Evolutionary conservation across 1,284 basidiomycete species (phyloP).

Genomic region (Porodaedalea pini): DNA sequence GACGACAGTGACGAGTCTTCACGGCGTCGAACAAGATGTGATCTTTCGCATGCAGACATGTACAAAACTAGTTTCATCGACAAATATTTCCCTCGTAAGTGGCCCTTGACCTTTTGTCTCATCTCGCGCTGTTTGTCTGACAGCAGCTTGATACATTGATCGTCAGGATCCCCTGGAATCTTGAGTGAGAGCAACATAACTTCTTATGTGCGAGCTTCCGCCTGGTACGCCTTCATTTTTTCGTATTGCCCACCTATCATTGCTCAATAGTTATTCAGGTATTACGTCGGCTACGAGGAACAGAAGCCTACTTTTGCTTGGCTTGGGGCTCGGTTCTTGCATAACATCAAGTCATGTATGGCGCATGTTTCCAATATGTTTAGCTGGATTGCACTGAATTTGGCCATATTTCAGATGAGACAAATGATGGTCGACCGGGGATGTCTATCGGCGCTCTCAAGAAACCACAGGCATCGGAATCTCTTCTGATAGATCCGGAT

Average conservation of each 20-base stretch:
- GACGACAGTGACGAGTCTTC: neutral
- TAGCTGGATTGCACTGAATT: neutral
- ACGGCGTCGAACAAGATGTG: neutral
- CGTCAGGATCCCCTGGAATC: neutral
- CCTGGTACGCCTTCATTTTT: constrained; percentile 1
- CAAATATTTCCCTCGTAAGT: constrained; percentile 12
- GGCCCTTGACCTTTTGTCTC: neutral
- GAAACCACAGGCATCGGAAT: neutral
- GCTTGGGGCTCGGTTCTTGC: constrained; percentile 12
- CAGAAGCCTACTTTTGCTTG: constrained; percentile 11
- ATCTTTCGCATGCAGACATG: neutral
- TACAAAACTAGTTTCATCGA: neutral
- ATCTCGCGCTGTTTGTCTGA: neutral
- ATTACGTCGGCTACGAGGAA: constrained; percentile 3
- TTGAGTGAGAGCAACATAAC: neutral
- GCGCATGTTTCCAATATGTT: neutral
- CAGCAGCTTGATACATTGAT: neutral
- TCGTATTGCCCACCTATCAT: neutral
- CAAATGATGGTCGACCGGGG: constrained; percentile 7
- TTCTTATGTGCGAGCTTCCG: constrained; percentile 8
- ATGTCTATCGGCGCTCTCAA: constrained; percentile 3
- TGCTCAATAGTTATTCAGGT: neutral
- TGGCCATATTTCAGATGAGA: neutral
- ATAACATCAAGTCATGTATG: constrained; percentile 15
- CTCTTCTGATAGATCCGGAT: neutral